Base-by-base conservation (phyloP, 2,329 filamentous ascomycete genomes). In the Madurella fahalii region DNA sequence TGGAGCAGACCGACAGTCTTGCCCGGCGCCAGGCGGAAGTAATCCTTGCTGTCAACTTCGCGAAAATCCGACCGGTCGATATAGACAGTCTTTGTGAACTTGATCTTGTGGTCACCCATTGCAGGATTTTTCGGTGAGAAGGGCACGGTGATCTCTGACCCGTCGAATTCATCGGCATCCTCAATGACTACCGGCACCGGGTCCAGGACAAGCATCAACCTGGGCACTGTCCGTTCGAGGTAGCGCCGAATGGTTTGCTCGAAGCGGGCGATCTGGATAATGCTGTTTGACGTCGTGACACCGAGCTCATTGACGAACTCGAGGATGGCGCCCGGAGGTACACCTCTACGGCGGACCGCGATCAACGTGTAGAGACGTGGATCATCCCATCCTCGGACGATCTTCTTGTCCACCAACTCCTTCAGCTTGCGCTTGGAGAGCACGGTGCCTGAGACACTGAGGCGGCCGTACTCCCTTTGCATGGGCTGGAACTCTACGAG, bases 251-350 rank as follows among this genome's bases (percentile, higher is more conserved):
- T 84, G 0, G 84, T 85, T 67, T 93, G 85, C 66, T 97, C 93
- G 58, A 97, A 90, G n/a, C 87, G 85, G 53, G 80, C 73, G 45
- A 90, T 85, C 68, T 93, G 84, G 63, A 96, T 95, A 59, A 89
- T 84, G 3, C 87, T 88, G 50, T 83, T 82, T 40, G 86, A 81
- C 37, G 91, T 95, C 0, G 92, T 95, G 40, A 96, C 91, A 32
- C 92, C 93, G 17, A 96, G 83, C 71, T 96, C 91, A 62, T 90
- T 90, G 56, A 96, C 85, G 64, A 96, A 97, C 52, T 89, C 86
- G 54, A 96, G 82, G 57, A 96, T 88, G 1, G 91, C 92, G 20
- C 89, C 89, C 0, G 93, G 90, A 1, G 93, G 93, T 0, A 96
- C 82, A 67, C 93, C 93, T 55, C 92, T 83, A 49, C 93, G 83